Evolutionary conservation across 2,329 filamentous ascomycete species (phyloP).

Genomic region (Colletotrichum spinosum): DNA sequence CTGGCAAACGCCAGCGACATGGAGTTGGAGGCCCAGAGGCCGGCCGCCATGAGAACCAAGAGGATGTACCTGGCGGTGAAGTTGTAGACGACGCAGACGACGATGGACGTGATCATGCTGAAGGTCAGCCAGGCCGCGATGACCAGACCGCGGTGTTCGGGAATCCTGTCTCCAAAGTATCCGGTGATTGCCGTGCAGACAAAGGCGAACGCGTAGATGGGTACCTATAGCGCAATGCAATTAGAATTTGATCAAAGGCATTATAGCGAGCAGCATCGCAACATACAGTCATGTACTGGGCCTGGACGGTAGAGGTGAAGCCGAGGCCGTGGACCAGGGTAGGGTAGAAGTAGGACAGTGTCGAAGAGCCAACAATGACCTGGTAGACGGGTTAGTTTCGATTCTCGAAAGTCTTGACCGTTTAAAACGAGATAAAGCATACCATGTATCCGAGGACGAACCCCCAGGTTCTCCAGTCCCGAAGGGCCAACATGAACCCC

Average conservation of each 20-base stretch:
- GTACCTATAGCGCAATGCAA: constrained; percentile 43
- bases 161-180: constrained; percentile 59
- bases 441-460: constrained; percentile 23
- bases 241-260: no score
- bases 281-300: constrained; percentile 55
- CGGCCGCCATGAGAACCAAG: constrained; percentile 66
- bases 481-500: constrained; percentile 9
- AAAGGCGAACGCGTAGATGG: constrained; percentile 66
- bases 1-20: constrained; percentile 63
- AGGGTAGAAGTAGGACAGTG: constrained; percentile 66
- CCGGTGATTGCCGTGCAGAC: constrained; percentile 59
- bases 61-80: constrained; percentile 65
- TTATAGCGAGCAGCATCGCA: not conserved
- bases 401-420: not conserved
- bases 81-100: constrained; percentile 58
- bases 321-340: constrained; percentile 63
- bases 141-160: constrained; percentile 58
- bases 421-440: not conserved
- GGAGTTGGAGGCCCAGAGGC: constrained; percentile 65
- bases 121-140: constrained; percentile 60
- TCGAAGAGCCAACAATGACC: constrained; percentile 54
- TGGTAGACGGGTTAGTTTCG: constrained; percentile 16
- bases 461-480: constrained; percentile 18
- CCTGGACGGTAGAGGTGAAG: constrained; percentile 53
- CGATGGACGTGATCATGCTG: constrained; percentile 50